These are phyloP conservation scores for Nannochloropsis oceanica DNA, from an alignment of 108 stramenopile species.

Conservation along the genomic window DNA sequence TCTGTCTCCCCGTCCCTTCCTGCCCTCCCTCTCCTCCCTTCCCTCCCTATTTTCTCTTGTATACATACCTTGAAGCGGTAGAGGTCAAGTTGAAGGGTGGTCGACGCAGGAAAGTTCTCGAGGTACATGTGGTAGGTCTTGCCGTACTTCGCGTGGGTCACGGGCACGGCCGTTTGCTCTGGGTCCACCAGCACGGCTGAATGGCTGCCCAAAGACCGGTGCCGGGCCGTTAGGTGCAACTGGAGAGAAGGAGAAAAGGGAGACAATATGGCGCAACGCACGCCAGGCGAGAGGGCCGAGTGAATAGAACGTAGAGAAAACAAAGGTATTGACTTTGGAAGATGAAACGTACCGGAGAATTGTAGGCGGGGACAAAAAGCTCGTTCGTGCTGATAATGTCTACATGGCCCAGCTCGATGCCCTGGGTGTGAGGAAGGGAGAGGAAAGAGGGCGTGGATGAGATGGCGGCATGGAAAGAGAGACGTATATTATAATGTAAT, in stretches of 20 bases:
- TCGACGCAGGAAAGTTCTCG: not conserved
- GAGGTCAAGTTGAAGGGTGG: not conserved
- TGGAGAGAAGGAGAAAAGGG: not conserved
- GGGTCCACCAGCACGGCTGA: not conserved
- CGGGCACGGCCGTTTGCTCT: not conserved
- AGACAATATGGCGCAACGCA: too few relatives aligned
- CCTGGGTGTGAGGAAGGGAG: not conserved
- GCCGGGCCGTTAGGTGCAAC: not conserved
- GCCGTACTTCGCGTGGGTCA: not conserved
- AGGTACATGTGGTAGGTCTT: not conserved
- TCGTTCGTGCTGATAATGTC: not conserved
- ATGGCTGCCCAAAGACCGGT: not conserved
- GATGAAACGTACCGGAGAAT: not conserved
- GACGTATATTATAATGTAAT: too few relatives aligned
- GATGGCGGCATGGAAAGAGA: too few relatives aligned
- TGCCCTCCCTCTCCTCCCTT: not conserved
- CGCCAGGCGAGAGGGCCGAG: too few relatives aligned
- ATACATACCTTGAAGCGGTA: not conserved
- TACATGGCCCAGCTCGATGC: not conserved
- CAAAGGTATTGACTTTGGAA: not conserved
- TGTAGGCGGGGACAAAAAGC: not conserved
- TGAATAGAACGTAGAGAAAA: not conserved
- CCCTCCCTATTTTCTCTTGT: not conserved
- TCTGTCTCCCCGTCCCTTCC: not conserved
- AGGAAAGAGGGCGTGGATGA: too few relatives aligned